Percentiles rank a stretch among this genome's conserved stretches.
phyloP scores from a whole-genome alignment of 2,329 filamentous ascomycete genomes.

The Sporothrix globosa region DNA sequence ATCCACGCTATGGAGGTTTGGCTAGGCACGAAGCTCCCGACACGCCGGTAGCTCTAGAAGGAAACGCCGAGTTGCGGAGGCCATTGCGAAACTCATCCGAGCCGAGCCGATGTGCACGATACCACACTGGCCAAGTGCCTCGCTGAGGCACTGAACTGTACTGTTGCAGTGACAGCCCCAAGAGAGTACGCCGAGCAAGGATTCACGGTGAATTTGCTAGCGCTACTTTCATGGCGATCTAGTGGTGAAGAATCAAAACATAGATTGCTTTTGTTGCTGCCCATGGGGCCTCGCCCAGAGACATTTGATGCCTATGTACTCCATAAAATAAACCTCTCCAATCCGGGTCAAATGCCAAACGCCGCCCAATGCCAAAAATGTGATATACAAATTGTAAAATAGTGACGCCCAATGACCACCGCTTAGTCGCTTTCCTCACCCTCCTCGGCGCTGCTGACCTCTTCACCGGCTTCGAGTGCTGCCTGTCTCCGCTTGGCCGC shows the following conservation, averaged over 20 bases:
- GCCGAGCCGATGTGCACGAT: not conserved
- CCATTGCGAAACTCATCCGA: not conserved
- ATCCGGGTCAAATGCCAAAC: slow-evolving; percentile 4
- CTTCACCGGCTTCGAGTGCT: slow-evolving; percentile 56
- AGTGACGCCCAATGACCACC: not conserved
- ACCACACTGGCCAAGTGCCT: not conserved
- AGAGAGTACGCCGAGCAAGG: not conserved
- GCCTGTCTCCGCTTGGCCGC: slow-evolving; percentile 61
- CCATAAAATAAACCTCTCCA: slow-evolving; percentile 17
- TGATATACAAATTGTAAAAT: not conserved
- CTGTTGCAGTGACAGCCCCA: not conserved
- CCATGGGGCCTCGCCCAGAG: not conserved
- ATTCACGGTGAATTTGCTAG: not conserved
- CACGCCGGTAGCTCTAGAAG: not conserved
- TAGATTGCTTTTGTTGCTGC: slow-evolving; percentile 2
- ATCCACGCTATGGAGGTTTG: not conserved
- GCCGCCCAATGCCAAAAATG: slow-evolving; percentile 25
- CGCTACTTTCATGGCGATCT: no score
- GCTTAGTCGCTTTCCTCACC: slow-evolving; percentile 39
- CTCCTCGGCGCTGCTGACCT: slow-evolving; percentile 52
- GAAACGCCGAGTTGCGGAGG: not conserved
- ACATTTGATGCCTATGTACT: not conserved
- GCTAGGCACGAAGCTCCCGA: not conserved
- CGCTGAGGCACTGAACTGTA: not conserved
- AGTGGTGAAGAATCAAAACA: not conserved